These are phyloP conservation scores for Apophysomyces ossiformis DNA, from an alignment of 371 early-diverging fungal species.

Conservation along the genomic window DNA sequence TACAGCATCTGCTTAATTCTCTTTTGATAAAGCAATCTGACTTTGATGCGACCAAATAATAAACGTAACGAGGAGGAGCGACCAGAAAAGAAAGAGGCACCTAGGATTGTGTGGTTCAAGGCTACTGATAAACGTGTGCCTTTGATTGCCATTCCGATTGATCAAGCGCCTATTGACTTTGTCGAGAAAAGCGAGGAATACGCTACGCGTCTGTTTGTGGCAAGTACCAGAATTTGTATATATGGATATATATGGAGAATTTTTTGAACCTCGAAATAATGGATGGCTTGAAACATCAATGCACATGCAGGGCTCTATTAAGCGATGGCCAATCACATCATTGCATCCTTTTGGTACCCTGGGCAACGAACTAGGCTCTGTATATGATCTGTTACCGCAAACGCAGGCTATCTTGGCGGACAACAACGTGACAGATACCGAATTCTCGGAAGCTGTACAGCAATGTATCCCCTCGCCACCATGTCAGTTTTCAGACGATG, in stretches of 20 bases:
- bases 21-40: slow-evolving; percentile 39
- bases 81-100: slow-evolving; percentile 28
- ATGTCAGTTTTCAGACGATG: slow-evolving; percentile 44
- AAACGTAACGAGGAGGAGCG: slow-evolving; percentile 52
- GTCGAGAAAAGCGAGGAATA: slow-evolving; percentile 61
- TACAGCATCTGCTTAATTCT: not conserved
- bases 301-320: slow-evolving; percentile 56
- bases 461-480: slow-evolving; percentile 61
- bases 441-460: slow-evolving; percentile 69
- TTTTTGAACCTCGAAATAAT: no score
- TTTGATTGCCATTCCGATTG: slow-evolving; percentile 70
- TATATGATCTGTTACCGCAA: slow-evolving; percentile 71
- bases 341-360: slow-evolving; percentile 77
- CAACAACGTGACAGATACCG: slow-evolving; percentile 58
- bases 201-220: slow-evolving; percentile 53
- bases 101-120: slow-evolving; percentile 76
- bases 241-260: not conserved
- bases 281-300: not conserved
- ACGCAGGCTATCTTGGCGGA: slow-evolving; percentile 76
- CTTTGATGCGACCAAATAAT: slow-evolving; percentile 57
- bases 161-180: slow-evolving; percentile 67
- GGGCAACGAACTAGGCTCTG: slow-evolving; percentile 66
- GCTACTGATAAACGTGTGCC: slow-evolving; percentile 84
- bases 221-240: slow-evolving; percentile 18
- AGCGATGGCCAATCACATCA: slow-evolving; percentile 75